phyloP scores from a whole-genome alignment of 2,329 filamentous ascomycete species.

The Ploettnerulaceae sp. region DNA sequence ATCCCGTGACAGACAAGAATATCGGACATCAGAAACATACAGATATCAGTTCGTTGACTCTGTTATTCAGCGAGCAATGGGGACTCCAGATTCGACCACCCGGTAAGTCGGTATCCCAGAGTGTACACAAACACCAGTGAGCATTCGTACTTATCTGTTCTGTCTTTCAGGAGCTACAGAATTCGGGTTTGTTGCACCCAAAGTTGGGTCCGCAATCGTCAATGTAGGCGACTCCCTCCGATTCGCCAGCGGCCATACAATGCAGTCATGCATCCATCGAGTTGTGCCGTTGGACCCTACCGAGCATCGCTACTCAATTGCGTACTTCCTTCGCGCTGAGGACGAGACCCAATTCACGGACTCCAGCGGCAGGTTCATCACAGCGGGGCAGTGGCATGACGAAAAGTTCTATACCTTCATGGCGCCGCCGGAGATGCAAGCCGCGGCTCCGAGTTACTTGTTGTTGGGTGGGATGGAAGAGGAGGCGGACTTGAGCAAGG shows the following conservation, averaged over 20 bases:
- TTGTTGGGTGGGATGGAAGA: conserved; percentile 48
- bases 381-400: conserved; percentile 50
- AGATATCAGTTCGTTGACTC: conserved; percentile 50
- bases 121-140: background rate
- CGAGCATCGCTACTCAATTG: conserved; percentile 54
- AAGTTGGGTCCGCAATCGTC: conserved; percentile 47
- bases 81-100: conserved; percentile 53
- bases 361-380: conserved; percentile 45
- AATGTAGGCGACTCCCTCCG: conserved; percentile 56
- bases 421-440: conserved; percentile 38
- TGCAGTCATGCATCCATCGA: conserved; percentile 54
- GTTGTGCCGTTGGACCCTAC: conserved; percentile 47
- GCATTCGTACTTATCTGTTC: background rate
- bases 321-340: conserved; percentile 54
- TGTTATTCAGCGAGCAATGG: conserved; percentile 53
- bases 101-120: conserved; percentile 24
- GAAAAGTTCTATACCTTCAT: conserved; percentile 49
- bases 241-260: conserved; percentile 48
- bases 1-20: conserved; percentile 39
- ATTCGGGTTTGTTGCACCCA: conserved; percentile 51
- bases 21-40: conserved; percentile 54
- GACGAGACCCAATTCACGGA: conserved; percentile 52
- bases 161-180: conserved; percentile 32
- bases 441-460: conserved; percentile 45
- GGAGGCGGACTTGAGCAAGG: conserved; percentile 26